A percentile compares a stretch with the other conserved stretches of the same genome.
Evolutionary conservation across 768 basidiomycete species (phyloP).

Genomic region (Xerocomellus amylosporus): DNA sequence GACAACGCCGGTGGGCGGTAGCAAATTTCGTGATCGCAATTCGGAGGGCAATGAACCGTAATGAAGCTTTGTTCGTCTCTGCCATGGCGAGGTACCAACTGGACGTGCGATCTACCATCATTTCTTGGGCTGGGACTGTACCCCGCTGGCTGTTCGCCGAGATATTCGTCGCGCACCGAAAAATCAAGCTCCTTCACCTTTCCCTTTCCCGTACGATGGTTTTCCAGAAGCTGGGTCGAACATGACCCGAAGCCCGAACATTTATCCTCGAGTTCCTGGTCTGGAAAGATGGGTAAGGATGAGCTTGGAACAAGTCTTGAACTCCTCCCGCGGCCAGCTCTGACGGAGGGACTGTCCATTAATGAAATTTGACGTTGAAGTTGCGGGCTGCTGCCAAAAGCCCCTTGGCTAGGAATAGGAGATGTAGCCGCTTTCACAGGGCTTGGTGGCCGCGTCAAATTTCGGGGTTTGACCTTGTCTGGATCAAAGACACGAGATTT

Average conservation of each 20-base stretch:
- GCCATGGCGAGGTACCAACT: constrained; percentile 17
- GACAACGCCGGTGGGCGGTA: not conserved
- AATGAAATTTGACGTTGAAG: not conserved
- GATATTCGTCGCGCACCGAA: not conserved
- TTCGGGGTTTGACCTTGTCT: constrained; percentile 24
- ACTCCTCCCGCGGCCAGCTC: constrained; percentile 19
- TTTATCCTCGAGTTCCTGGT: not conserved
- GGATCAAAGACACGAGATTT: constrained; percentile 25
- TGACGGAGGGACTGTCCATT: constrained; percentile 18
- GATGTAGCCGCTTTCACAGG: constrained; percentile 11
- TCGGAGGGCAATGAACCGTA: constrained; percentile 17
- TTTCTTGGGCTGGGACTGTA: not conserved
- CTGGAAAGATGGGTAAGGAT: constrained; percentile 20
- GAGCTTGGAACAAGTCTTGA: constrained; percentile 16
- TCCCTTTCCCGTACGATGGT: not conserved
- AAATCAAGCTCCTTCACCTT: not conserved
- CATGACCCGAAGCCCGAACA: not conserved
- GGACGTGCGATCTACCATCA: constrained; percentile 21
- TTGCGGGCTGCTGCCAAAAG: not conserved
- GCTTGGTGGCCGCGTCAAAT: constrained; percentile 24
- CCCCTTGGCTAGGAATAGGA: not conserved
- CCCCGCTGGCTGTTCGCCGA: not conserved
- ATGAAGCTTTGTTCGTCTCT: constrained; percentile 10
- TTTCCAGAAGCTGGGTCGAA: not conserved
- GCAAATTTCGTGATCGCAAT: constrained; percentile 20